These are phyloP conservation scores for Climacium dendroides DNA, from an alignment of 225 moss, liverwort and hornwort genomes.

Conservation along the genomic window DNA sequence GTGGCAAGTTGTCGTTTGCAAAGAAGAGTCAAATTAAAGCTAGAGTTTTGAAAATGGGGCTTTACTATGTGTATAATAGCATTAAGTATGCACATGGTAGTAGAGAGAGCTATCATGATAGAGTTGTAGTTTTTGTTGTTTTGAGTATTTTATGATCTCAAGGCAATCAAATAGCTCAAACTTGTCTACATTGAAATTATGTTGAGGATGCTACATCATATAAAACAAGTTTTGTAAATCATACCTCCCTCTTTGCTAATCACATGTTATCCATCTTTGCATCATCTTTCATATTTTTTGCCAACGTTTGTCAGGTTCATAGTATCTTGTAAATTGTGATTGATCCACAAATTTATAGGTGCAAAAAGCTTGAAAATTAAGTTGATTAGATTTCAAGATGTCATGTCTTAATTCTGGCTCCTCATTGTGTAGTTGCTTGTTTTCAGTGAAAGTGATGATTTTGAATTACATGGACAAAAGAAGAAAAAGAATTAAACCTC, in stretches of 20 bases:
- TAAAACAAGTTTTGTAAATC: fast-evolving
- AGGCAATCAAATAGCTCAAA: neutral
- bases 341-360: too few species aligned
- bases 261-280: neutral
- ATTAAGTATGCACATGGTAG: neutral
- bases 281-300: neutral
- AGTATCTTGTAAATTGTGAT: neutral
- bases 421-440: neutral
- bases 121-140: neutral
- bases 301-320: too few species aligned
- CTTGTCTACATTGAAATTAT: neutral
- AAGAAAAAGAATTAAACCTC: too few species aligned
- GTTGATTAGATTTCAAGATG: neutral
- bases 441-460: neutral
- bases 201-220: neutral
- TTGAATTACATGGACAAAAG: neutral
- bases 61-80: neutral
- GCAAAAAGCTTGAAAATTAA: neutral
- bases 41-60: neutral
- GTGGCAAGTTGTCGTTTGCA: fast-evolving
- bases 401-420: fast-evolving
- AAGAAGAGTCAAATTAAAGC: neutral
- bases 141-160: neutral
- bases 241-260: fast-evolving
- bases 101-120: neutral